Percentiles rank a stretch among this genome's conserved stretches.
These are phyloP conservation scores for Lupinus albus DNA, from an alignment of 306 rosid genomes.

Conservation along the genomic window DNA sequence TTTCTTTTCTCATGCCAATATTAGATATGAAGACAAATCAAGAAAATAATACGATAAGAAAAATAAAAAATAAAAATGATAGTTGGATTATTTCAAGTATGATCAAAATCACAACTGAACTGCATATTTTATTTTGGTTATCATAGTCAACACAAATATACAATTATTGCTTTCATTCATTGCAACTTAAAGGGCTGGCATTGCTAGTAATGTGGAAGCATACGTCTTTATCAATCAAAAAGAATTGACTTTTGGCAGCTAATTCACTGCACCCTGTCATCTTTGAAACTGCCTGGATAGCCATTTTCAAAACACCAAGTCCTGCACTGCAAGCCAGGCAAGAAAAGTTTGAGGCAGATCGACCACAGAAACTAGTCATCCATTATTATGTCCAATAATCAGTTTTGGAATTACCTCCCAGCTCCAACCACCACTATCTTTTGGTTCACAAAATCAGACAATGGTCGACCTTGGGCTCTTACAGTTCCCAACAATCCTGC, in stretches of 20 bases:
- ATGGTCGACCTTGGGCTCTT: conserved; percentile 82
- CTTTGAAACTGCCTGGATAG: conserved; percentile 71
- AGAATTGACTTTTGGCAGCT: conserved; percentile 58
- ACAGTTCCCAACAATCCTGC: conserved; percentile 86
- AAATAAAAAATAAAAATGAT: conserved; percentile 14
- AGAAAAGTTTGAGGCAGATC: too few species aligned
- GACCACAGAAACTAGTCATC: too few species aligned
- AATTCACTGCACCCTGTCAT: conserved; percentile 57
- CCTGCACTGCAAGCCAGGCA: conserved; percentile 69
- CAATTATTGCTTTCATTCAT: neutral
- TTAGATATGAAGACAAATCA: conserved; percentile 29
- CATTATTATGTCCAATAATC: too few species aligned
- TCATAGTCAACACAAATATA: conserved; percentile 21
- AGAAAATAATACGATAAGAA: conserved; percentile 18
- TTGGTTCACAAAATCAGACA: conserved; percentile 71
- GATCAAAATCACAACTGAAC: conserved; percentile 24
- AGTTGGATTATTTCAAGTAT: conserved; percentile 22
- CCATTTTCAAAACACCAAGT: conserved; percentile 81
- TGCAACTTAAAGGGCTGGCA: conserved; percentile 23
- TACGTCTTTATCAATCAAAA: conserved; percentile 78
- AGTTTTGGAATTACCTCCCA: conserved; percentile 66
- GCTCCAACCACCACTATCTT: conserved; percentile 95
- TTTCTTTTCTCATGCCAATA: conserved; percentile 34
- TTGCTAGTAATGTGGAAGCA: conserved; percentile 22
- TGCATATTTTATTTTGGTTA: conserved; percentile 19